A percentile compares a stretch with the other conserved stretches of the same genome.
phyloP scores from a whole-genome alignment of 2,329 filamentous ascomycete species.

The Aspergillus unguis region DNA sequence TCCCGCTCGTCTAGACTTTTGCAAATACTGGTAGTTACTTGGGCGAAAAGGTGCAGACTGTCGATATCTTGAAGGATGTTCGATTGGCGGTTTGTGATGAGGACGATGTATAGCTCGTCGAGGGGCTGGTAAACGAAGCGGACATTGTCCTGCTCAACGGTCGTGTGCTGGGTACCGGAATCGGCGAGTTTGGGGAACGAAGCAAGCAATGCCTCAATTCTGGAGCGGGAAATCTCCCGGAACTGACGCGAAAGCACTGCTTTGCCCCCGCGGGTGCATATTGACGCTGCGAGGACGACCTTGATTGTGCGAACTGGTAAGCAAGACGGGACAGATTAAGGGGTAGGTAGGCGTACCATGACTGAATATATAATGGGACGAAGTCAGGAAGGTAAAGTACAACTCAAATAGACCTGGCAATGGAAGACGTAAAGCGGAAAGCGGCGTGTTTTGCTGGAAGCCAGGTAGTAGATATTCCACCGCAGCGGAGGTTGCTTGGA shows the following conservation, averaged over 20 bases:
- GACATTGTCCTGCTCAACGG: slow-evolving; percentile 98
- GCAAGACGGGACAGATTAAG: slow-evolving; percentile 3
- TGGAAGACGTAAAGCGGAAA: slow-evolving; percentile 5
- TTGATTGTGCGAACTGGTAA: slow-evolving; percentile 41
- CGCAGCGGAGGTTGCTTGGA: slow-evolving; percentile 25
- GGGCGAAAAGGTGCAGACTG: slow-evolving; percentile 93
- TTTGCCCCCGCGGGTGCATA: slow-evolving; percentile 97
- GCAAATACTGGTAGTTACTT: slow-evolving; percentile 95
- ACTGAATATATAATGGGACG: slow-evolving; percentile 1
- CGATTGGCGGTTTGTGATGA: slow-evolving; percentile 98
- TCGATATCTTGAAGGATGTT: slow-evolving; percentile 99
- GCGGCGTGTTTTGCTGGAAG: slow-evolving; percentile 12
- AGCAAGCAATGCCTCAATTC: slow-evolving; percentile 93
- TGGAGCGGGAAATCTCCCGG: slow-evolving; percentile 92
- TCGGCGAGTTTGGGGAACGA: slow-evolving; percentile 98
- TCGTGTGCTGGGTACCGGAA: slow-evolving; percentile 94
- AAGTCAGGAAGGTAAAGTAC: neutral
- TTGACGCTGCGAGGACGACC: slow-evolving; percentile 98
- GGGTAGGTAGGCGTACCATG: slow-evolving; percentile 27
- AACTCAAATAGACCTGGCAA: slow-evolving; percentile 4
- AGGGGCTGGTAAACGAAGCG: slow-evolving; percentile 99
- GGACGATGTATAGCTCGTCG: slow-evolving; percentile 98
- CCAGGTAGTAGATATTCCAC: slow-evolving; percentile 18
- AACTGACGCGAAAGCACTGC: slow-evolving; percentile 97
- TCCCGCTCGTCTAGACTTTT: slow-evolving; percentile 94